Evolutionary conservation across 352 stramenopile species (phyloP).

Genomic region (Pythium graminicola): DNA sequence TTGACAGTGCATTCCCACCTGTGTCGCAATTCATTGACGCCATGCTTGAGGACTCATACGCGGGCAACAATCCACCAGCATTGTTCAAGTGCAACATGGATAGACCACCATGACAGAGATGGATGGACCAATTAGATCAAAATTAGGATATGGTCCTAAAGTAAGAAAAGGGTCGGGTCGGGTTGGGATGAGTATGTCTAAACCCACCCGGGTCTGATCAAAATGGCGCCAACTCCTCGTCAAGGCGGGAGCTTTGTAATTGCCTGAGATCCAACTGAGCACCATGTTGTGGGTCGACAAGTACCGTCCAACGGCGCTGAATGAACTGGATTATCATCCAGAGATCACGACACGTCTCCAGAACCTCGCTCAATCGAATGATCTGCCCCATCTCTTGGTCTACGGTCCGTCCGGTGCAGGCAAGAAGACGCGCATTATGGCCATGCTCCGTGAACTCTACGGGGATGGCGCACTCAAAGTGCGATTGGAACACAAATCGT

Average conservation of each 20-base stretch:
- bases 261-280: background rate
- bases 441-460: slow-evolving; percentile 94
- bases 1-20: too few relatives aligned
- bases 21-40: too few relatives aligned
- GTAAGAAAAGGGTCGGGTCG: too few relatives aligned
- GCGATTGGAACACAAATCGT: slow-evolving; percentile 86
- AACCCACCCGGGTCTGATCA: background rate
- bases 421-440: slow-evolving; percentile 98
- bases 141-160: too few relatives aligned
- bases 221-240: background rate
- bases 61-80: too few relatives aligned
- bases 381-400: slow-evolving; percentile 96
- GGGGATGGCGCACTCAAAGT: slow-evolving; percentile 91
- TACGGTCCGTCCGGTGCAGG: slow-evolving; percentile 96
- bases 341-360: slow-evolving; percentile 89
- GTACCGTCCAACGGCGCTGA: slow-evolving; percentile 91
- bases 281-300: slow-evolving; percentile 99
- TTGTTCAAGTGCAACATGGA: too few relatives aligned
- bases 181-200: too few relatives aligned
- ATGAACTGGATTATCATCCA: slow-evolving; percentile 91
- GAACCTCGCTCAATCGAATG: slow-evolving; percentile 70
- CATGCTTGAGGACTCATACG: too few relatives aligned
- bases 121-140: too few relatives aligned
- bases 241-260: background rate
- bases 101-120: too few relatives aligned